Conservation (phyloP, 2,329 filamentous ascomycete species). For the Neonectria sp. region DNA sequence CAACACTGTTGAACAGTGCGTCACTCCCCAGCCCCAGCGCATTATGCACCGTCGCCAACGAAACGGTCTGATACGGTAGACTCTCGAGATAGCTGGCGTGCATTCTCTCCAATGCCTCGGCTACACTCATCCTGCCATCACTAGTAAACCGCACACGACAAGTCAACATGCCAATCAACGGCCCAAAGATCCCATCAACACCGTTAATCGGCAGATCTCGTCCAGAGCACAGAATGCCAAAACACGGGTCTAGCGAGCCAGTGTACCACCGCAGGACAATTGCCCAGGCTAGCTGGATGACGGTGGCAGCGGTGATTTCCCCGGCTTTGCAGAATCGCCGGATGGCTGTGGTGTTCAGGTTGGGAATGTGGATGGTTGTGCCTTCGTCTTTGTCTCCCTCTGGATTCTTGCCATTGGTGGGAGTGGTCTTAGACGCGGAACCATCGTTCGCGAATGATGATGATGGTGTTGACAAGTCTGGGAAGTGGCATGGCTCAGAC, state of each 20-base stretch:
- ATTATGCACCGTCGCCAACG: slow-evolving; percentile 16
- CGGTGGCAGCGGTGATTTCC: neutral
- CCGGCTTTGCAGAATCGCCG: no score
- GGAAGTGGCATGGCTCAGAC: slow-evolving; percentile 13
- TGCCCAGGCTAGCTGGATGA: slow-evolving; percentile 15
- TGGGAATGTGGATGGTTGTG: neutral
- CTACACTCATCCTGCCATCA: slow-evolving; percentile 7
- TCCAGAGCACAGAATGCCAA: slow-evolving; percentile 19
- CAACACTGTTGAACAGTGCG: slow-evolving; percentile 20
- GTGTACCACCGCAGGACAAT: slow-evolving; percentile 17
- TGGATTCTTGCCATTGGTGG: no score
- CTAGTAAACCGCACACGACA: slow-evolving; percentile 13
- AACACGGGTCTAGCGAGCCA: slow-evolving; percentile 1
- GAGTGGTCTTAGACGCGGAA: no score
- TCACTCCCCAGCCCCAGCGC: slow-evolving; percentile 11
- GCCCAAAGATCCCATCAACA: slow-evolving; percentile 14
- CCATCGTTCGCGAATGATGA: no score
- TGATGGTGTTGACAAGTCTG: neutral
- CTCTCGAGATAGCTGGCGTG: slow-evolving; percentile 11
- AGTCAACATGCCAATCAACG: slow-evolving; percentile 14
- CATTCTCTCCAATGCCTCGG: neutral
- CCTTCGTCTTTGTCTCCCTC: neutral
- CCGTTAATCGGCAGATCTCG: slow-evolving; percentile 14
- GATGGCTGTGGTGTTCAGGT: no score
- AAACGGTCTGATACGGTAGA: slow-evolving; percentile 18